These are phyloP conservation scores for Arthrobotrys iridis DNA, from an alignment of 2,329 filamentous ascomycete species.

Conservation along the genomic window DNA sequence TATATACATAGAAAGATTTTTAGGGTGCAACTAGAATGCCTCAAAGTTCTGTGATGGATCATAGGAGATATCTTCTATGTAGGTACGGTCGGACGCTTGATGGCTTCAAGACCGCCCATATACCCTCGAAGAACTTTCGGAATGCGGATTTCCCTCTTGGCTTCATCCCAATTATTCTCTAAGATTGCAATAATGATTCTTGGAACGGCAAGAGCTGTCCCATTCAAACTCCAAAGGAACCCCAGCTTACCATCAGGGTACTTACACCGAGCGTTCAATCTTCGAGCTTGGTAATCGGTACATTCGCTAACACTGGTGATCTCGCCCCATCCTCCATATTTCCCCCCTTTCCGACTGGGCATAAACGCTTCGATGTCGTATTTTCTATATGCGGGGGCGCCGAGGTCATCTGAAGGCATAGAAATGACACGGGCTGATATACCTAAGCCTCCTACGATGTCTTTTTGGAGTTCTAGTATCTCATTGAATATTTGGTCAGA, in stretches of 20 bases:
- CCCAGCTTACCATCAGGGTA: conserved; percentile 67
- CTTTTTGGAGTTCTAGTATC: conserved; percentile 85
- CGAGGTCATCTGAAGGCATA: conserved; percentile 89
- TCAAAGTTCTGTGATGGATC: neutral
- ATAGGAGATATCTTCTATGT: too few species aligned
- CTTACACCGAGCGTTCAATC: conserved; percentile 79
- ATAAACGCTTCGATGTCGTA: conserved; percentile 95
- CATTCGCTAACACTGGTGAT: conserved; percentile 90
- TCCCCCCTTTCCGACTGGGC: conserved; percentile 75
- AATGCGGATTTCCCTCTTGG: conserved; percentile 73
- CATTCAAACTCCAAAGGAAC: conserved; percentile 92
- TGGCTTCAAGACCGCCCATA: conserved; percentile 80
- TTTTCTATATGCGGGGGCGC: conserved; percentile 86
- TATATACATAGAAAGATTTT: neutral
- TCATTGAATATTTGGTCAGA: conserved; percentile 77
- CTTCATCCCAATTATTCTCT: conserved; percentile 88
- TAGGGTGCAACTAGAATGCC: neutral
- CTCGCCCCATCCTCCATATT: conserved; percentile 83
- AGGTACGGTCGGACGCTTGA: conserved; percentile 63
- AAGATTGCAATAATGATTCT: conserved; percentile 86
- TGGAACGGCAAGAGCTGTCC: conserved; percentile 90
- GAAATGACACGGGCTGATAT: conserved; percentile 89
- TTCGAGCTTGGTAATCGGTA: conserved; percentile 90
- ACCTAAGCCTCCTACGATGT: conserved; percentile 79
- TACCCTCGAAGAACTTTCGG: conserved; percentile 82